Evolutionary conservation across 2,329 filamentous ascomycete genomes (phyloP).

Genomic region (Colletotrichum tanaceti): DNA sequence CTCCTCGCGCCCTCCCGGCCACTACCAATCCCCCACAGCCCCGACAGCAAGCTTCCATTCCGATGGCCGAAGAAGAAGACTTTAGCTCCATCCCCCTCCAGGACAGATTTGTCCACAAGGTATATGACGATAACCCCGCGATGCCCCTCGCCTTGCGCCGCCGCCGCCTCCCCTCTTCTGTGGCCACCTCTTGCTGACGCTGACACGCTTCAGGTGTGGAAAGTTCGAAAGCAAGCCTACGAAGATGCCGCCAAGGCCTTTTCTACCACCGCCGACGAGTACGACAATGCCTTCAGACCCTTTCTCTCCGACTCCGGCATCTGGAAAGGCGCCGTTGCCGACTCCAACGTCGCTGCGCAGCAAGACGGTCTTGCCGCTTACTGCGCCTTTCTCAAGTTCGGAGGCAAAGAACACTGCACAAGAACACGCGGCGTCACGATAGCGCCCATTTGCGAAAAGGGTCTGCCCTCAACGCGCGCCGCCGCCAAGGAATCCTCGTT

Average conservation of each 20-base stretch:
- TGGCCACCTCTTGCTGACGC: background rate
- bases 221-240: conserved; percentile 94
- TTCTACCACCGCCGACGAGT: conserved; percentile 84
- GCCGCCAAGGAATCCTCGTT: conserved; percentile 88
- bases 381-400: conserved; percentile 92
- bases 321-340: conserved; percentile 92
- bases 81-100: conserved; percentile 81
- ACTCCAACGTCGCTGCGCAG: conserved; percentile 97
- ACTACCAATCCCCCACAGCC: background rate
- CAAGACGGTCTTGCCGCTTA: conserved; percentile 90
- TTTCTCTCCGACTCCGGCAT: conserved; percentile 86
- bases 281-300: conserved; percentile 85
- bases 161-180: background rate
- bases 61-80: conserved; percentile 89
- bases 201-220: conserved; percentile 76
- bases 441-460: conserved; percentile 88
- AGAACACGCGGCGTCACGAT: conserved; percentile 83
- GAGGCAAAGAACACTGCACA: conserved; percentile 80
- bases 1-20: conserved; percentile 1
- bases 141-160: background rate
- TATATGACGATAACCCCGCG: conserved; percentile 48
- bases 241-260: conserved; percentile 93
- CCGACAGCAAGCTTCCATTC: conserved; percentile 13
- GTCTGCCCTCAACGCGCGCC: conserved; percentile 85
- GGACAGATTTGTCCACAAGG: conserved; percentile 88